Base-by-base conservation (phyloP, 2,329 filamentous ascomycete species). In the Penicillium glabrum region DNA sequence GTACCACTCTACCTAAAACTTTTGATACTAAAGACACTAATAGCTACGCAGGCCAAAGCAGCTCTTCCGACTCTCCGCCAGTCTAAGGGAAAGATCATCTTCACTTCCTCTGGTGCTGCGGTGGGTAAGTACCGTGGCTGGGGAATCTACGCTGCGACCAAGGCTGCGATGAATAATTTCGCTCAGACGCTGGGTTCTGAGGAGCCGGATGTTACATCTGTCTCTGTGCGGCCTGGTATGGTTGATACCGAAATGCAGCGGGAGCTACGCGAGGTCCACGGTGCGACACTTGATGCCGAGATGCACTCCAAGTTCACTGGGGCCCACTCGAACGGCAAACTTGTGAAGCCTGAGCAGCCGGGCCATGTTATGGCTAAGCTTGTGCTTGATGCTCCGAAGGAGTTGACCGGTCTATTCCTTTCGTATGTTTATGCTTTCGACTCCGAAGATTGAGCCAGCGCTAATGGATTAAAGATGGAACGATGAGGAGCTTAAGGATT, bases 301-400 rank as follows among this genome's bases (percentile, higher is more conserved):
- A 83, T 87, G 63, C 79, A 79, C 24, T 74, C 78, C 19, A 86
- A 83, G 65, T 98, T 98, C 67, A 79, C 85, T 13, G 79, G 84
- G 1, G 82, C 89, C 16, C 88, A 92, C 70, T 82, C 86, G 62
- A 81, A 83, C 6, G 92, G 92, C 14, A 83, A 83, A 49, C 76
- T 98, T 49, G 79, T 97, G 61, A 86, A 83, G 74, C 91, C 93
- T 0, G 91, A 96, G 67, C 88, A 92, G 75, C 90, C 93, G 0
- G 93, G 91, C 0, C 79, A 87, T 73, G 91, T 97, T 13, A 93
- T 98, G 75, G 93, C 92, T 3, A 89, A 85, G 67, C 79, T 98
- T 60, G 88, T 87, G 0, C 72, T 90, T 16, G 79, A 83, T 46
- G 89, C 86, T 6, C 80, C 83, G 3, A 83, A 77, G 53, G 83